Evolutionary conservation across 1,284 basidiomycete species (phyloP), one percentile per base, ranked within the genome.

Genomic region (Cutaneotrichosporon sp.): DNA sequence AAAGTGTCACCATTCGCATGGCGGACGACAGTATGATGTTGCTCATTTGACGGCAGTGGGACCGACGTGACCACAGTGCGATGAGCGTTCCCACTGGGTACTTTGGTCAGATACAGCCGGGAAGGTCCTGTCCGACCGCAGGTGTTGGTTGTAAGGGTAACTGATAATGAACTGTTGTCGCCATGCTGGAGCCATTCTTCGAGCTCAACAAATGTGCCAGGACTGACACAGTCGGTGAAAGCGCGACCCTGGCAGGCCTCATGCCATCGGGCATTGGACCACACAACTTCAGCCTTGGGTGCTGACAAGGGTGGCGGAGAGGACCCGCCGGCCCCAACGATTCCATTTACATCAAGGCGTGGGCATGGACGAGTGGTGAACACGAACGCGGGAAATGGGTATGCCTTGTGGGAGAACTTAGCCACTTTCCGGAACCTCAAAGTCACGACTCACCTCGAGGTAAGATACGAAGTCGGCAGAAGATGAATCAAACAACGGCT

Each of bases 311-410:
- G 36, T 17, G 35, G 21, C 26, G 21, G 21, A 5, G 14, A 3
- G 35, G 15, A 23, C 1, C 8, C 23, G 14, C 37, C 9, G 13
- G 14, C 20, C 14, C 34, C 17, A 4, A n/a, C 20, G 4, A 21
- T 14, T n/a, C 36, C 7, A 18, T 15, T n/a, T 4, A n/a, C 18
- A 13, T 21, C 20, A 17, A 4, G 14, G 14, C 17, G 3, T n/a
- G 26, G 34, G 8, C 14, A 21, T 10, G 17, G 23, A 9, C 23
- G 14, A 22, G 41, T 15, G 42, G 35, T 21, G 44, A 68, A 42
- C 21, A 66, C 65, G 42, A 67, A 63, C 2, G 65, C 63, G 1
- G 67, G 63, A 42, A 65, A 67, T 4, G 67, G 68, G 39, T 68
- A 68, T 18, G 66, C 57, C 68, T 70, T 26, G 41, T 30, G 26